Evolutionary conservation across 2,329 filamentous ascomycete species (phyloP).

Genomic region (Hypoxylon sp.): DNA sequence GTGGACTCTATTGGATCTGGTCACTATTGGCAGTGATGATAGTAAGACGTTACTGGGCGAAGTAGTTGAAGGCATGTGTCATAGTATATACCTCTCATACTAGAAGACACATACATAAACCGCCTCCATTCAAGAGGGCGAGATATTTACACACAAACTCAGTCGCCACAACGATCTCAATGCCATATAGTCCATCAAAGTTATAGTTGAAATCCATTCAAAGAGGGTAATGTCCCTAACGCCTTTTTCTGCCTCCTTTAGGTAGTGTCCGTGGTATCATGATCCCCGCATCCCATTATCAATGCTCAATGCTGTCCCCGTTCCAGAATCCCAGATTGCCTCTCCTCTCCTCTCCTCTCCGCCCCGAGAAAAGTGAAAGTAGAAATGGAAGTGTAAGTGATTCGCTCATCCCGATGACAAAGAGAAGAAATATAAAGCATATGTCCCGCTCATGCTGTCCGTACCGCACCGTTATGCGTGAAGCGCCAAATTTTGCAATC

Average conservation of each 20-base stretch:
- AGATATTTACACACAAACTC: slow-evolving; percentile 1
- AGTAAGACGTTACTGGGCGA: too few species aligned
- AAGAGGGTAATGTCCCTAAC: slow-evolving; percentile 13
- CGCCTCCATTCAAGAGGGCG: background rate
- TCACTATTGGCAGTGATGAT: background rate
- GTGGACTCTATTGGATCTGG: background rate
- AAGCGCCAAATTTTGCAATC: background rate
- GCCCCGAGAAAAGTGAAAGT: background rate
- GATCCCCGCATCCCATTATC: slow-evolving; percentile 8
- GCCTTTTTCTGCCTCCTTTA: slow-evolving; percentile 4
- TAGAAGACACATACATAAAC: background rate
- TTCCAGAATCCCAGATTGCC: background rate
- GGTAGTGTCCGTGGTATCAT: slow-evolving; percentile 13
- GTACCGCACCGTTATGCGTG: background rate
- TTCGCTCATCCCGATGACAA: background rate
- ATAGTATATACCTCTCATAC: slow-evolving; percentile 5
- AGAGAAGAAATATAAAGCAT: slow-evolving; percentile 1
- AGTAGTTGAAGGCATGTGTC: slow-evolving; percentile 2
- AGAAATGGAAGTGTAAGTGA: background rate
- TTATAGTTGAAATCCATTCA: background rate
- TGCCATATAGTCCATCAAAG: background rate
- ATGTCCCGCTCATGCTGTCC: slow-evolving; percentile 4
- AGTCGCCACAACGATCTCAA: background rate
- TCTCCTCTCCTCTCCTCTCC: background rate
- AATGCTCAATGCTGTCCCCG: background rate